Conservation (phyloP, 2,329 filamentous ascomycete species). For the Aspergillus novofumigatus region DNA sequence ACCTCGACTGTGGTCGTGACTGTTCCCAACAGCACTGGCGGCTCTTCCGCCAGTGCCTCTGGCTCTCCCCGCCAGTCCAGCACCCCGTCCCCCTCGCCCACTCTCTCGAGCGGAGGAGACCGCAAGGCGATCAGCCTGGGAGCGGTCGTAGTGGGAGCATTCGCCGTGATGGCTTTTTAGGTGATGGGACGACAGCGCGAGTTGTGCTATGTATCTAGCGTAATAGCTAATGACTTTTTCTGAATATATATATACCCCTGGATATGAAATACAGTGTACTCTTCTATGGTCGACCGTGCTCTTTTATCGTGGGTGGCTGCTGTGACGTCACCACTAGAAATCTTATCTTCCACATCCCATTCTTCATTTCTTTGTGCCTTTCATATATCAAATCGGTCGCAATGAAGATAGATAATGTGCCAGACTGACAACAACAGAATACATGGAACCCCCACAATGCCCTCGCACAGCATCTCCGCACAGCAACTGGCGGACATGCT, state of each 20-base stretch:
- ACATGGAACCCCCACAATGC: not conserved
- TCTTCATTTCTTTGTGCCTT: not conserved
- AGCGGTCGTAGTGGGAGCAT: conserved; percentile 30
- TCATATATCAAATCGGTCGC: not conserved
- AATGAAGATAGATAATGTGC: not conserved
- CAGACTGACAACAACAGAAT: too few relatives aligned
- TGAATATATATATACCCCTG: not conserved
- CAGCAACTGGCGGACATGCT: conserved; percentile 26
- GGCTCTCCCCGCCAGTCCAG: conserved; percentile 10
- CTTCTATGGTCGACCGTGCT: not conserved
- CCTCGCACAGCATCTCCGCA: conserved; percentile 8
- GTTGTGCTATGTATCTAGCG: not conserved
- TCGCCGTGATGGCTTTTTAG: conserved; percentile 36
- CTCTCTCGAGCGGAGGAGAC: conserved; percentile 29
- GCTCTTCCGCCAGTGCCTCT: conserved; percentile 7
- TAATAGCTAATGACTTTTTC: not conserved
- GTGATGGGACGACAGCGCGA: not conserved
- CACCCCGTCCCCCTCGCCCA: conserved; percentile 10
- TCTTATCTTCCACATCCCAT: not conserved
- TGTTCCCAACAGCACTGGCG: conserved; percentile 2
- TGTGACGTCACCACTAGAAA: not conserved
- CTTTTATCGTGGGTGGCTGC: too few relatives aligned
- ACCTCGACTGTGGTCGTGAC: not conserved
- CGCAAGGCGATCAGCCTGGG: conserved; percentile 33
- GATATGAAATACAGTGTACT: not conserved